phyloP scores from a whole-genome alignment of 2,329 filamentous ascomycete genomes.

The Aureobasidium zeae region DNA sequence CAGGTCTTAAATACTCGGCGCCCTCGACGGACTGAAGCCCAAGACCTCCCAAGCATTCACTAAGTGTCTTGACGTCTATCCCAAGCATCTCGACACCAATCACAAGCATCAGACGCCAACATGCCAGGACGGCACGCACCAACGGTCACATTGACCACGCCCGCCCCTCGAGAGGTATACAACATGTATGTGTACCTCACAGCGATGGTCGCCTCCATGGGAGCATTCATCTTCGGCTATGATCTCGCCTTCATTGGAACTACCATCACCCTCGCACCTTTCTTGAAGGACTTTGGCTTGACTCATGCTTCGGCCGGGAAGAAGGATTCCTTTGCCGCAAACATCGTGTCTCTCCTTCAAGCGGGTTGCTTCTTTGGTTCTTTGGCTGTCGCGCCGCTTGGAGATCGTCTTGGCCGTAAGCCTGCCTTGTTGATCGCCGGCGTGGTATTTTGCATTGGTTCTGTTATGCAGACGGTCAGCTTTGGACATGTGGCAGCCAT shows the following conservation, averaged over 20 bases:
- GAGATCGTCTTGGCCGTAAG: conserved; percentile 16
- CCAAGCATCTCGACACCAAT: neutral
- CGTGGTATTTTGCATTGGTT: conserved; percentile 17
- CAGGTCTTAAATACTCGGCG: conserved; percentile 1
- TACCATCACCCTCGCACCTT: conserved; percentile 19
- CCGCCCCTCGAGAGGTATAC: conserved; percentile 17
- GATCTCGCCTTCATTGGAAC: conserved; percentile 21
- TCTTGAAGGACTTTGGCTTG: conserved; percentile 18
- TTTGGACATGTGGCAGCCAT: conserved; percentile 38
- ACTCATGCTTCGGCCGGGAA: conserved; percentile 7
- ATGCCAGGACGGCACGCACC: conserved; percentile 16
- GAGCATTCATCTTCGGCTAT: conserved; percentile 20
- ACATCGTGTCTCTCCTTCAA: conserved; percentile 19
- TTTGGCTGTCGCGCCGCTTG: conserved; percentile 14
- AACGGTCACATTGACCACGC: neutral
- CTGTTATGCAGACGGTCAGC: conserved; percentile 34
- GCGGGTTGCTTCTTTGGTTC: conserved; percentile 19
- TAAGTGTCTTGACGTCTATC: too few relatives aligned
- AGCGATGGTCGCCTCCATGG: conserved; percentile 19
- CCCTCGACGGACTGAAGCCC: neutral
- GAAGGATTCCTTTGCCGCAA: conserved; percentile 18
- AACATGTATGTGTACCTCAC: conserved; percentile 17
- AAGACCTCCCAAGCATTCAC: too few relatives aligned
- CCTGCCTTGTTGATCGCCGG: conserved; percentile 16
- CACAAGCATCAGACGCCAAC: neutral